These are phyloP conservation scores for Aspergillus sp. DNA, from an alignment of 2,329 filamentous ascomycete species.

Conservation along the genomic window DNA sequence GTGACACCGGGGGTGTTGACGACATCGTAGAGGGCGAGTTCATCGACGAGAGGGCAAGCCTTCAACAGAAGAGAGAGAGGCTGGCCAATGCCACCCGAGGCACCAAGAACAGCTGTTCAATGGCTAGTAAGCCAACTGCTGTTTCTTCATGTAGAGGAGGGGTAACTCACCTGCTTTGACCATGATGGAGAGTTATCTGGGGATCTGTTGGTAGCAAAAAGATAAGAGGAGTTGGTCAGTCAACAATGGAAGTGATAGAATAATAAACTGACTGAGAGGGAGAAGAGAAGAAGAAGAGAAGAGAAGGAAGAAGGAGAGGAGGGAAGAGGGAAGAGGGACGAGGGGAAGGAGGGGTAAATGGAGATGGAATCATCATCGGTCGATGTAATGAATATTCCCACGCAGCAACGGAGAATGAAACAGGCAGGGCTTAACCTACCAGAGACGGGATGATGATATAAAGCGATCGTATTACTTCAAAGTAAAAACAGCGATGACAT, in stretches of 20 bases:
- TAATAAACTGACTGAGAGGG: slow-evolving; percentile 1
- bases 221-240: slow-evolving; percentile 3
- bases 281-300: slow-evolving; percentile 3
- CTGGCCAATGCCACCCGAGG: slow-evolving; percentile 98
- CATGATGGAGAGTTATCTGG: slow-evolving; percentile 29
- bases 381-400: not conserved
- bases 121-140: slow-evolving; percentile 12
- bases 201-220: slow-evolving; percentile 1
- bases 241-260: slow-evolving; percentile 2
- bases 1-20: slow-evolving; percentile 97
- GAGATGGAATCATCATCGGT: not conserved
- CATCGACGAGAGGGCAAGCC: slow-evolving; percentile 74
- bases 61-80: slow-evolving; percentile 95
- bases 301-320: not conserved
- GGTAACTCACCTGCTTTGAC: slow-evolving; percentile 38
- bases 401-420: not conserved
- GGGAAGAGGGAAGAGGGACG: not conserved
- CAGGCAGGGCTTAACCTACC: not conserved
- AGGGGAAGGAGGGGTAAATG: not conserved
- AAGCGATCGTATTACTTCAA: too few relatives aligned
- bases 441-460: not conserved
- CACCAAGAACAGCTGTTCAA: slow-evolving; percentile 69
- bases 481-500: too few relatives aligned
- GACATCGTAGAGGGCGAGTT: slow-evolving; percentile 97
- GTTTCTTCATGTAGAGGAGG: not conserved